phyloP scores from a whole-genome alignment of 345 rosid genomes.

The Jatropha curcas region DNA sequence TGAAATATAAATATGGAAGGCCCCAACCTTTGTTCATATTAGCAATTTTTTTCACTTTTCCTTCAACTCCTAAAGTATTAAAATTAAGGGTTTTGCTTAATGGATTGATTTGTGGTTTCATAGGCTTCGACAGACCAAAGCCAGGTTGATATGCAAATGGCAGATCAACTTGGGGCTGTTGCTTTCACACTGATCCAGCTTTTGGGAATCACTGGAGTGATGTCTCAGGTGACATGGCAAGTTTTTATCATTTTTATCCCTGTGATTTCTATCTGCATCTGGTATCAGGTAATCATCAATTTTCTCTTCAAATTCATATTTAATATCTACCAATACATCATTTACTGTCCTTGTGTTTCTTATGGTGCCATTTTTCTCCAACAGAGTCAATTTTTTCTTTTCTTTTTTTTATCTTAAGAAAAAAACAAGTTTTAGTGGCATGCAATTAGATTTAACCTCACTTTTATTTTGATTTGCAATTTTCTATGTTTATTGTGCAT shows the following conservation, averaged over 20 bases:
- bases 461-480: not conserved
- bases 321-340: not conserved
- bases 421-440: too few species aligned
- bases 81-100: not conserved
- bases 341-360: not conserved
- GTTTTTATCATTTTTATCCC: constrained; percentile 73
- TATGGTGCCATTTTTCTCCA: not conserved
- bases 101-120: constrained; percentile 1
- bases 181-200: constrained; percentile 58
- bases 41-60: not conserved
- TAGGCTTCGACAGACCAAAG: constrained; percentile 88
- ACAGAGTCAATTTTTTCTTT: too few species aligned
- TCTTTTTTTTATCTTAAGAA: too few species aligned
- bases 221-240: constrained; percentile 87
- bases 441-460: not conserved
- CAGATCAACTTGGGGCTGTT: constrained; percentile 41
- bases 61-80: not conserved
- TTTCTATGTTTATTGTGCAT: too few species aligned
- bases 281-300: constrained; percentile 68
- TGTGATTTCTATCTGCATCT: constrained; percentile 52
- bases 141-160: constrained; percentile 54
- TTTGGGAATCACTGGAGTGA: constrained; percentile 61
- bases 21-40: not conserved
- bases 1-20: not conserved
- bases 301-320: not conserved